A percentile compares a stretch with the other conserved stretches of the same genome.
Conservation (phyloP, 805 yeast genomes). For the Phaffomyces antillensis region DNA sequence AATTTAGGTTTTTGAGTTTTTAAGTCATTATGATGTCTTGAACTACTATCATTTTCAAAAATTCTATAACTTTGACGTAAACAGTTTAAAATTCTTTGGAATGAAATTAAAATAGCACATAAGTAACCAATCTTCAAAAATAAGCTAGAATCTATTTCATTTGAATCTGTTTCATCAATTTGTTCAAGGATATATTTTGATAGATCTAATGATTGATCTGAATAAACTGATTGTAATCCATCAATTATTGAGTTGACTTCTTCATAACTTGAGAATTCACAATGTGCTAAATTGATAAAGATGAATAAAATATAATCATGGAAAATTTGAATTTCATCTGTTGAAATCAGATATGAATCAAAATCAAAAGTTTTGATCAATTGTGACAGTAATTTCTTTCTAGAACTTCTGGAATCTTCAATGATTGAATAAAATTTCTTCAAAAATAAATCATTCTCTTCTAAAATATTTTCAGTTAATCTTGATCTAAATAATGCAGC, state of each 20-base stretch:
- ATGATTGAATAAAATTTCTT: conserved; percentile 36
- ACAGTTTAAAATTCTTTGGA: conserved; percentile 1
- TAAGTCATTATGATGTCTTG: conserved; percentile 5
- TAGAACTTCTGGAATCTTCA: conserved; percentile 30
- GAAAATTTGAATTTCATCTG: conserved; percentile 6
- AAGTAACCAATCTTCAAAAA: conserved; percentile 3
- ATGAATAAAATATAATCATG: conserved; percentile 29
- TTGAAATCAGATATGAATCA: conserved; percentile 20
- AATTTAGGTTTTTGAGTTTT: conserved; percentile 7
- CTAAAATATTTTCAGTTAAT: conserved; percentile 20
- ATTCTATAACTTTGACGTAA: conserved; percentile 9
- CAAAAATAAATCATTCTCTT: conserved; percentile 29
- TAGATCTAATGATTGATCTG: conserved; percentile 6
- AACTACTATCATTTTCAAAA: conserved; percentile 4
- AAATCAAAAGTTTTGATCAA: conserved; percentile 27
- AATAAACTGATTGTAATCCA: conserved; percentile 30
- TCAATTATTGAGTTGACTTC: conserved; percentile 41
- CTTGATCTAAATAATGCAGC: conserved; percentile 41
- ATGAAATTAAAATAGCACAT: conserved; percentile 2
- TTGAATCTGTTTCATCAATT: neutral
- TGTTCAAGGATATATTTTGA: neutral
- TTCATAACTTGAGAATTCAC: conserved; percentile 38
- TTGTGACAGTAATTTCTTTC: conserved; percentile 34
- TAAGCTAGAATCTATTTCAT: neutral
- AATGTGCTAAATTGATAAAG: conserved; percentile 31